Conservation (phyloP, 768 basidiomycete species). For the Xanthoconium stramineum region DNA sequence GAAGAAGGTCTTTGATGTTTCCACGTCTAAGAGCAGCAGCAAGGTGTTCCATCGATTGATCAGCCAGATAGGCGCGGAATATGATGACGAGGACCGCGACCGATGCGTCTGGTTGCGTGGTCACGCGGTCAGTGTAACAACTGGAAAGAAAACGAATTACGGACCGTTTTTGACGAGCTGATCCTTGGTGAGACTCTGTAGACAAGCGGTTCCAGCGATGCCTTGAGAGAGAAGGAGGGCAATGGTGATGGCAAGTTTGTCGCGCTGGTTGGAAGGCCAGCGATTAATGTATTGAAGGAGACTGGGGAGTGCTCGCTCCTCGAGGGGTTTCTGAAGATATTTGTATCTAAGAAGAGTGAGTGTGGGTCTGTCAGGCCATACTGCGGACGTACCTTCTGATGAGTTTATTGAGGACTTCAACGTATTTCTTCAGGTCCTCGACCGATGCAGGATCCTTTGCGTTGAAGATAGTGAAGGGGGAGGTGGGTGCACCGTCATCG, state of each 20-base stretch:
- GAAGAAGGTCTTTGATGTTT: conserved; percentile 78
- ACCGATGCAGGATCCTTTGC: conserved; percentile 74
- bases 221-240: conserved; percentile 85
- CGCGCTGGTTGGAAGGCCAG: conserved; percentile 72
- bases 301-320: conserved; percentile 75
- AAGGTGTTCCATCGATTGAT: conserved; percentile 89
- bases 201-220: conserved; percentile 70
- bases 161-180: conserved; percentile 93
- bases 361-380: not conserved
- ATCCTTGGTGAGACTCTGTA: conserved; percentile 85
- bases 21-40: conserved; percentile 77
- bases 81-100: conserved; percentile 72
- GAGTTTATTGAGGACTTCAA: conserved; percentile 93
- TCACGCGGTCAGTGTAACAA: conserved; percentile 7
- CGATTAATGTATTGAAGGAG: conserved; percentile 88
- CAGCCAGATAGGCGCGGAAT: conserved; percentile 76
- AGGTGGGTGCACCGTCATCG: conserved; percentile 81
- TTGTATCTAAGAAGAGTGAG: conserved; percentile 69
- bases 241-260: conserved; percentile 78
- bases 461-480: conserved; percentile 86
- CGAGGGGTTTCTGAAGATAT: conserved; percentile 97
- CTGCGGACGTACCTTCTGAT: conserved; percentile 70
- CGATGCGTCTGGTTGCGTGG: conserved; percentile 58
- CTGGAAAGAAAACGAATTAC: conserved; percentile 8
- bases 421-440: conserved; percentile 88